These are phyloP conservation scores for Moniliophthora roreri DNA, from an alignment of 1,284 basidiomycete species.

Conservation along the genomic window DNA sequence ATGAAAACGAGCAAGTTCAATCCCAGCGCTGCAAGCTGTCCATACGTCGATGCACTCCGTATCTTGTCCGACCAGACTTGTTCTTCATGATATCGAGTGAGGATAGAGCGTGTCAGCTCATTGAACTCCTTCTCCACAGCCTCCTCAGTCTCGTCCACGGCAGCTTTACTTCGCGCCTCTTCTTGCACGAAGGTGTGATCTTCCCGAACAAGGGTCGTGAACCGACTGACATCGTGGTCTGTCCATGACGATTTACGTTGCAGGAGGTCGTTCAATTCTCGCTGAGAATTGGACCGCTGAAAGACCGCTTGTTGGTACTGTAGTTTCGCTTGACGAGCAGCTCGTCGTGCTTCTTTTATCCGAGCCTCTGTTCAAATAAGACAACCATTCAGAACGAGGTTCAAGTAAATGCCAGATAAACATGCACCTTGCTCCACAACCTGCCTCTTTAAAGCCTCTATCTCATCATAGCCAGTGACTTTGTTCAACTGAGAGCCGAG, in stretches of 20 bases:
- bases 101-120: conserved; percentile 82
- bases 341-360: conserved; percentile 59
- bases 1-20: conserved; percentile 89
- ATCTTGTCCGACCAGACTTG: conserved; percentile 99
- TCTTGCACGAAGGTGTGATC: conserved; percentile 84
- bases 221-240: conserved; percentile 79
- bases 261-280: conserved; percentile 87
- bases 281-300: conserved; percentile 77
- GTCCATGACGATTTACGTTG: conserved; percentile 88
- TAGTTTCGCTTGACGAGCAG: conserved; percentile 67
- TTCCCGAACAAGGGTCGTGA: conserved; percentile 83
- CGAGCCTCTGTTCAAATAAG: conserved; percentile 56
- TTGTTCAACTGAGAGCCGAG: conserved; percentile 80
- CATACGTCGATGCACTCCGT: conserved; percentile 88
- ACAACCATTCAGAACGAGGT: conserved; percentile 5
- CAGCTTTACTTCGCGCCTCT: conserved; percentile 67
- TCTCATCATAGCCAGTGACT: conserved; percentile 88
- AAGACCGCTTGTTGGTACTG: conserved; percentile 75
- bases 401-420: conserved; percentile 5
- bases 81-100: conserved; percentile 92
- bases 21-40: conserved; percentile 77
- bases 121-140: conserved; percentile 84
- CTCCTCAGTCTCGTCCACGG: conserved; percentile 67
- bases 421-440: conserved; percentile 81
- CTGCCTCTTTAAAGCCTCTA: conserved; percentile 76